Conservation (phyloP, 2,329 filamentous ascomycete genomes). For the Lachnellula willkommii region DNA sequence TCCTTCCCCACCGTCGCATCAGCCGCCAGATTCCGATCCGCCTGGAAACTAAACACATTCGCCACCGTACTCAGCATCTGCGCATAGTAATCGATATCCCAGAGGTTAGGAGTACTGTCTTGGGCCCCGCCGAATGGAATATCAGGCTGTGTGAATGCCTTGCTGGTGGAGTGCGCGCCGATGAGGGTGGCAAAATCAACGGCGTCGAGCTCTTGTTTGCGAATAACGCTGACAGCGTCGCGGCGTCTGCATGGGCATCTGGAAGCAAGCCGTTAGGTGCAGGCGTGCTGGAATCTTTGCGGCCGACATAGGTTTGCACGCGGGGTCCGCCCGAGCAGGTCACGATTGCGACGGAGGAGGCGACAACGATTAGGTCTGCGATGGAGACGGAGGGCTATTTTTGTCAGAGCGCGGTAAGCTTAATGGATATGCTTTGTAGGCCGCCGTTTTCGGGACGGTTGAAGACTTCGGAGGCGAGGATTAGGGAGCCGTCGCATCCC, state of each 20-base stretch:
- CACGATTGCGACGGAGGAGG: conserved; percentile 12
- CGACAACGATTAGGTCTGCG: conserved; percentile 17
- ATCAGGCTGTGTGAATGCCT: conserved; percentile 28
- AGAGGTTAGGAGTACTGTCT: conserved; percentile 33
- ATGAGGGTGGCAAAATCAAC: conserved; percentile 35
- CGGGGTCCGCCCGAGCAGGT: conserved; percentile 13
- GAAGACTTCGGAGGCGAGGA: conserved; percentile 9
- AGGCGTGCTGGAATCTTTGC: conserved; percentile 8
- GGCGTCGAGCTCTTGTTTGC: conserved; percentile 34
- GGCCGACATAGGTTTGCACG: conserved; percentile 12
- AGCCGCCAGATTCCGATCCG: conserved; percentile 84
- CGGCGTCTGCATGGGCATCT: conserved; percentile 2
- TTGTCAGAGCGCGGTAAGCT: conserved; percentile 4
- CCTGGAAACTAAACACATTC: conserved; percentile 69
- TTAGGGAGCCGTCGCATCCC: conserved; percentile 17
- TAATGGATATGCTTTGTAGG: conserved; percentile 9
- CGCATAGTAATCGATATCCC: conserved; percentile 34
- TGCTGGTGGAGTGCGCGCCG: conserved; percentile 34
- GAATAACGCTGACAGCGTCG: conserved; percentile 29
- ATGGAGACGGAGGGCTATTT: conserved; percentile 5
- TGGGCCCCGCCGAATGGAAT: conserved; percentile 25
- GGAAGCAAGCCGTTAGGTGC: conserved; percentile 10
- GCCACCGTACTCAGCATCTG: conserved; percentile 28
- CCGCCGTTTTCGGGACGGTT: conserved; percentile 14
- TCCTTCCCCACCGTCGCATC: conserved; percentile 61